Base-by-base conservation (phyloP, 768 basidiomycete genomes). In the Mycena kentingensis region DNA sequence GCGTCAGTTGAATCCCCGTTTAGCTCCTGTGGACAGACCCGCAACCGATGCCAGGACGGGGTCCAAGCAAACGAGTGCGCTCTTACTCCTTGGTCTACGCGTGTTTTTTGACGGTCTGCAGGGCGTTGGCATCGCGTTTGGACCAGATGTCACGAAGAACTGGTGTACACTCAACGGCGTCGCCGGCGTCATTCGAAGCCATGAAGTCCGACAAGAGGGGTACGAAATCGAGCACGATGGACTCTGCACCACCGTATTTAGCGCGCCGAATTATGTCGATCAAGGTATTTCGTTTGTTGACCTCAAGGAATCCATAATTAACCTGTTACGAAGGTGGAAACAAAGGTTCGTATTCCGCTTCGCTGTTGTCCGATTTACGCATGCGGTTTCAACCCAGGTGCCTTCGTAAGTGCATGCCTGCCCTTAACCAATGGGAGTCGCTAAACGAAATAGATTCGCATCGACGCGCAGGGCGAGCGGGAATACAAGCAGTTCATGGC, bases 1-100 rank as follows among this genome's bases (percentile, higher is more conserved):
- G 18, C 45, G 45, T 22, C 21, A 29, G 32, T 35, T 52, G 3
- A 49, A 2, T 42, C 21, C 21, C 26, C 22, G 42, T 7, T n/a
- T 61, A 95, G 88, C 71, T 94, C 25, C 79, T 98, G 15, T 98
- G 96, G 95, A 96, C 94, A 3, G 96, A 98, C 71, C 96, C 97
- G 19, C 97, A 98, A 69, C 87, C 88, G 35, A 63, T 74, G 34
- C 84, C 84, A 11, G 97, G 97, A 22, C 85, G 97, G 24, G 96
- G 97, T 5, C 96, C 97, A 12, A 95, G 92, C 66, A 98, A 98
- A 78, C 85, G 97, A 31, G 91, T 92, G 66, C 45, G 88, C 70
- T 13, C 52, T 51, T 13, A 37, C 28, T 28, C 39, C 27, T 54
- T 37, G 26, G 41, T 34, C 41, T 27, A 15, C 32, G 51, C 45